Evolutionary conservation across 306 rosid genomes (phyloP).

Genomic region (Cicer bijugum): DNA sequence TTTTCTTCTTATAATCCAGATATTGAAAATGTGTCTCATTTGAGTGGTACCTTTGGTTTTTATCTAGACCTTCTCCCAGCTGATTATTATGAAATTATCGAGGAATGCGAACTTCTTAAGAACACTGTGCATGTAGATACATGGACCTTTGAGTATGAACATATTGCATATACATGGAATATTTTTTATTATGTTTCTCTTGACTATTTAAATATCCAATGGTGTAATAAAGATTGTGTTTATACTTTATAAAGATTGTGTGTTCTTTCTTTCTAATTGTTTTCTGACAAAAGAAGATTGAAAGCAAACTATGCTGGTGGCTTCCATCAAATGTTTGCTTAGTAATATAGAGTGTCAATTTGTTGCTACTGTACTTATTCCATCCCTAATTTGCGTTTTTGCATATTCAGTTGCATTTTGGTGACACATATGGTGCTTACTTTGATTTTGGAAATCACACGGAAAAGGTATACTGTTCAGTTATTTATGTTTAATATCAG

Average conservation of each 20-base stretch:
- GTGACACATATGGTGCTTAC: slow-evolving; percentile 68
- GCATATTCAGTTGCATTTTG: slow-evolving; percentile 81
- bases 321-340: slow-evolving; percentile 19
- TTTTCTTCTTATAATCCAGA: neutral
- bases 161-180: neutral
- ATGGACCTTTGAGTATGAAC: neutral
- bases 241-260: neutral
- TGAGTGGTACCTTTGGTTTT: neutral
- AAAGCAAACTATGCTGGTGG: slow-evolving; percentile 34
- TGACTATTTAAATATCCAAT: neutral
- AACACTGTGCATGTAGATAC: neutral
- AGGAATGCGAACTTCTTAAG: slow-evolving; percentile 22
- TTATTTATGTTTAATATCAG: slow-evolving; percentile 11
- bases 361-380: slow-evolving; percentile 17
- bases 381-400: slow-evolving; percentile 48
- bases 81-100: slow-evolving; percentile 4
- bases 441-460: slow-evolving; percentile 94
- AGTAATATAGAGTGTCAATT: slow-evolving; percentile 20
- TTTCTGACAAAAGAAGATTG: slow-evolving; percentile 4
- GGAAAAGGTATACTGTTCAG: slow-evolving; percentile 67
- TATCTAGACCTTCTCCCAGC: slow-evolving; percentile 16
- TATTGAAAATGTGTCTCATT: slow-evolving; percentile 19
- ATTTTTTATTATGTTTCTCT: neutral
- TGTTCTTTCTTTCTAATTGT: slow-evolving; percentile 7
- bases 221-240: neutral